A percentile compares a stretch with the other conserved stretches of the same genome.
These are phyloP conservation scores for Pseudogymnoascus sp. DNA, from an alignment of 2,329 filamentous ascomycete genomes.

Conservation along the genomic window DNA sequence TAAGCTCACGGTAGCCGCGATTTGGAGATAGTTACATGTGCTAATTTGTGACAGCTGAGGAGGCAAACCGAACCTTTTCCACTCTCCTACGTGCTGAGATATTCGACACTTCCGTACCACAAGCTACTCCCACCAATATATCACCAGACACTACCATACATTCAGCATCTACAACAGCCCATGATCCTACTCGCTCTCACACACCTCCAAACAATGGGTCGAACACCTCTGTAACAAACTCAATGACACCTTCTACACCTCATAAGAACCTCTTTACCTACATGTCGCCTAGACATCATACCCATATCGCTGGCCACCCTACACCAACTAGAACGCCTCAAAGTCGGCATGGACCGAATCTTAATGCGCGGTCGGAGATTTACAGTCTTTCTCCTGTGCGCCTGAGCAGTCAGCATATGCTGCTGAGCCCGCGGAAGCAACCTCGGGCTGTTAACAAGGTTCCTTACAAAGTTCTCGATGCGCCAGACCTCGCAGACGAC, in stretches of 20 bases:
- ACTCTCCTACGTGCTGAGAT: slow-evolving; percentile 81
- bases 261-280: slow-evolving; percentile 97
- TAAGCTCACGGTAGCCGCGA: slow-evolving; percentile 37
- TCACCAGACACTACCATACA: slow-evolving; percentile 50
- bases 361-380: slow-evolving; percentile 84
- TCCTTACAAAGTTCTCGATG: slow-evolving; percentile 94
- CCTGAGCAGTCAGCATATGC: slow-evolving; percentile 85
- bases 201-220: slow-evolving; percentile 67
- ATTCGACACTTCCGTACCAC: slow-evolving; percentile 84
- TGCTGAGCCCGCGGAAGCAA: slow-evolving; percentile 81
- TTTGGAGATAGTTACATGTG: slow-evolving; percentile 23
- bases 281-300: slow-evolving; percentile 63
- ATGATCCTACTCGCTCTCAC: slow-evolving; percentile 63
- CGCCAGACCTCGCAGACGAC: slow-evolving; percentile 90
- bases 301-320: slow-evolving; percentile 66
- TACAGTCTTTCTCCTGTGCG: slow-evolving; percentile 94
- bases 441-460: slow-evolving; percentile 90
- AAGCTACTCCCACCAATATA: slow-evolving; percentile 57
- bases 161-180: slow-evolving; percentile 43
- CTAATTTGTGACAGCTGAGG: slow-evolving; percentile 53
- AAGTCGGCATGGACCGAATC: slow-evolving; percentile 76
- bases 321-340: slow-evolving; percentile 86
- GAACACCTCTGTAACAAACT: slow-evolving; percentile 57
- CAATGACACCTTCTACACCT: slow-evolving; percentile 84
- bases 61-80: slow-evolving; percentile 91